These are phyloP conservation scores for Boletus smithii DNA, from an alignment of 1,284 basidiomycete species.

Conservation along the genomic window DNA sequence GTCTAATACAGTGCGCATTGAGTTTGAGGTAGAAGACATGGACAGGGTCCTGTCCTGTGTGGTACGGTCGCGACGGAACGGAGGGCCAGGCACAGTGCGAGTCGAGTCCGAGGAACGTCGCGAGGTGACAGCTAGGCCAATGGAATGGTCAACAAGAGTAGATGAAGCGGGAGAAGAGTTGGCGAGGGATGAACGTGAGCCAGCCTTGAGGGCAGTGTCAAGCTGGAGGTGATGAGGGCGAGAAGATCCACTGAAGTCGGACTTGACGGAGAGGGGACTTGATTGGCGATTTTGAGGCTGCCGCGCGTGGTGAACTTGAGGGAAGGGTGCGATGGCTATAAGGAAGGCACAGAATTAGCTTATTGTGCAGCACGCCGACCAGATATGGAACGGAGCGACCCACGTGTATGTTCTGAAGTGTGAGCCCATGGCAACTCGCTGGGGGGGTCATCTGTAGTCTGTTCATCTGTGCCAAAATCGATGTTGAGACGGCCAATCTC, in stretches of 20 bases:
- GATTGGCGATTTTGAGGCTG: conserved; percentile 34
- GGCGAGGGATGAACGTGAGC: conserved; percentile 38
- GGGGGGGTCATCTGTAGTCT: conserved; percentile 41
- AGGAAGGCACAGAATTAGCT: conserved; percentile 27
- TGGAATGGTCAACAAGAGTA: conserved; percentile 45
- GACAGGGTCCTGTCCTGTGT: conserved; percentile 70
- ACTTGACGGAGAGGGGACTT: conserved; percentile 34
- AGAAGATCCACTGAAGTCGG: conserved; percentile 27
- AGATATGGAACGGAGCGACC: conserved; percentile 29
- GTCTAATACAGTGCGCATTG: conserved; percentile 37
- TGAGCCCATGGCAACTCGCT: conserved; percentile 65
- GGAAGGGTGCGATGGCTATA: conserved; percentile 26
- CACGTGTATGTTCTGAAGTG: conserved; percentile 37
- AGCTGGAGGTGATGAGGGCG: conserved; percentile 48
- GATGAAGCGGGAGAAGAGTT: conserved; percentile 56
- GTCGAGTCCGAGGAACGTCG: conserved; percentile 57
- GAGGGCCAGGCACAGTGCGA: conserved; percentile 45
- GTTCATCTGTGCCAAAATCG: conserved; percentile 47
- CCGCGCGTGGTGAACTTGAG: conserved; percentile 24
- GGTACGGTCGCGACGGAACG: conserved; percentile 52
- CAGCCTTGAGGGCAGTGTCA: conserved; percentile 40
- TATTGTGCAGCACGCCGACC: conserved; percentile 27
- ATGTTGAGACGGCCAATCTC: conserved; percentile 51
- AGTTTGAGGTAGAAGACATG: conserved; percentile 60
- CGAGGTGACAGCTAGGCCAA: conserved; percentile 23